Conservation (phyloP, 352 stramenopile genomes). For the Phytophthora syringae region DNA sequence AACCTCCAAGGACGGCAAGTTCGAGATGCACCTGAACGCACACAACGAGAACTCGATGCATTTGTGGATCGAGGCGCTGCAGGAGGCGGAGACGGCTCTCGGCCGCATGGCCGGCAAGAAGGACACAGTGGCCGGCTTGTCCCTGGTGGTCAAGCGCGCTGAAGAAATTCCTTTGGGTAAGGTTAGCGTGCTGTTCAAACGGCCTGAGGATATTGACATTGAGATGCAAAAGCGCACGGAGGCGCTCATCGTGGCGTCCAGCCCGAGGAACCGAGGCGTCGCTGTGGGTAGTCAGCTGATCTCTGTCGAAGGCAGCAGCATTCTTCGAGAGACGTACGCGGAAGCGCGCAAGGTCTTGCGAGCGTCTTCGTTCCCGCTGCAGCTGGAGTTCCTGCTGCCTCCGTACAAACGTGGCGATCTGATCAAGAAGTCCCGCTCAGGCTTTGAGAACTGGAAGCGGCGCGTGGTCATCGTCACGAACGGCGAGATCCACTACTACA, state of each 20-base stretch:
- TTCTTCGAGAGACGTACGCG: constrained; percentile 67
- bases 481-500: constrained; percentile 86
- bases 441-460: constrained; percentile 89
- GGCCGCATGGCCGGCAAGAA: constrained; percentile 50
- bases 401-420: constrained; percentile 84
- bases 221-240: constrained; percentile 81
- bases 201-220: constrained; percentile 68
- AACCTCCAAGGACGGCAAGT: constrained; percentile 80
- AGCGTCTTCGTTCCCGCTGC: constrained; percentile 62
- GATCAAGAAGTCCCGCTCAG: constrained; percentile 86
- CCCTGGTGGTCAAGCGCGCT: constrained; percentile 75
- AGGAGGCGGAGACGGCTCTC: constrained; percentile 76
- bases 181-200: constrained; percentile 66
- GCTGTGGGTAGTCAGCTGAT: constrained; percentile 81
- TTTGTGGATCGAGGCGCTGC: constrained; percentile 85
- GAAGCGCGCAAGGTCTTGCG: constrained; percentile 62
- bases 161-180: constrained; percentile 81
- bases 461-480: constrained; percentile 83
- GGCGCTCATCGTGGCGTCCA: constrained; percentile 70
- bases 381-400: constrained; percentile 80
- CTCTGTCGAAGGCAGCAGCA: constrained; percentile 60
- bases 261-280: constrained; percentile 51
- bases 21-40: constrained; percentile 87
- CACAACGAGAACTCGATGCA: constrained; percentile 87
- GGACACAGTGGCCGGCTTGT: constrained; percentile 65